Percentiles rank a stretch among this genome's conserved stretches.
These are phyloP conservation scores for Gossypium mustelinum DNA, from an alignment of 345 rosid species.

Conservation along the genomic window DNA sequence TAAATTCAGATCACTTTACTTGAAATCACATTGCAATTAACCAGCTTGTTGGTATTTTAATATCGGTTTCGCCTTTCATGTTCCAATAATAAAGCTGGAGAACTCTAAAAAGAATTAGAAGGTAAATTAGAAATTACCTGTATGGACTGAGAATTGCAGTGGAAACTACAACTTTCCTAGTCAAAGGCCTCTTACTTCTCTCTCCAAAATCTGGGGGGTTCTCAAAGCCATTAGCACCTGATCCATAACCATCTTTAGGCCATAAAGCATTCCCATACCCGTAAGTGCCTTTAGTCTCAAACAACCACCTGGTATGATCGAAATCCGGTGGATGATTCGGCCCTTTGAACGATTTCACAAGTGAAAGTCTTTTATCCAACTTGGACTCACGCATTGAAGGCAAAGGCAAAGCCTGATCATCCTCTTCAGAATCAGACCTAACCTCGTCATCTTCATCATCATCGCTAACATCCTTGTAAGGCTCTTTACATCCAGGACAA, in stretches of 20 bases:
- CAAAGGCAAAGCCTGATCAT: conserved; percentile 61
- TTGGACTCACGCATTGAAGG: conserved; percentile 51
- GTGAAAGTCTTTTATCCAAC: conserved; percentile 62
- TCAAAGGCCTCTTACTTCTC: conserved; percentile 55
- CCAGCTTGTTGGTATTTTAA: neutral
- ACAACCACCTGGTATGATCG: conserved; percentile 74
- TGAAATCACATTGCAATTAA: neutral
- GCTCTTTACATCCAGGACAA: conserved; percentile 80
- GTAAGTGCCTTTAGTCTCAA: conserved; percentile 80
- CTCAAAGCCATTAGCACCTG: conserved; percentile 59
- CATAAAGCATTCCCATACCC: conserved; percentile 79
- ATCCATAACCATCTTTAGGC: conserved; percentile 78
- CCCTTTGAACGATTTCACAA: conserved; percentile 66
- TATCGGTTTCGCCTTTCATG: neutral
- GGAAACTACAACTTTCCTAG: conserved; percentile 58
- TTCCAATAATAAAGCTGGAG: neutral
- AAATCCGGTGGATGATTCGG: conserved; percentile 60
- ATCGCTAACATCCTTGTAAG: conserved; percentile 49
- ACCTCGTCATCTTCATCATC: conserved; percentile 30
- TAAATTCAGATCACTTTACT: neutral
- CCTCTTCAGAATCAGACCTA: conserved; percentile 38
- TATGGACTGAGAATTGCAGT: conserved; percentile 71
- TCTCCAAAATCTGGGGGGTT: conserved; percentile 66
- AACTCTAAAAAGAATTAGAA: neutral
- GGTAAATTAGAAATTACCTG: conserved; percentile 32